Conservation (phyloP, 148 eudicot genomes). For the Silene uniflora region DNA sequence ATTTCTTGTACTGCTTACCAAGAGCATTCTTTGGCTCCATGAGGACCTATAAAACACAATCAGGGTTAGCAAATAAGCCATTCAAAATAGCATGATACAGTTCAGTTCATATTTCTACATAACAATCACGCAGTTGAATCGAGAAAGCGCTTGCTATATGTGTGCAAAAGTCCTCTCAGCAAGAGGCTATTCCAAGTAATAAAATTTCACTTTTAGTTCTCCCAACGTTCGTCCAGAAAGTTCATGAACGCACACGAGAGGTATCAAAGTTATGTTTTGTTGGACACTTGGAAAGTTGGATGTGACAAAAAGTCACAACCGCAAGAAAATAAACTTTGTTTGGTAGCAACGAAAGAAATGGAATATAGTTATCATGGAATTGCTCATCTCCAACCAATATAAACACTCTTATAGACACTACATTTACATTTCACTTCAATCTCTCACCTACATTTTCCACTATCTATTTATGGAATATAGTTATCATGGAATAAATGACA, state of each 20-base stretch:
- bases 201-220: background rate
- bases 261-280: background rate
- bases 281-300: background rate
- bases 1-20: conserved; percentile 83
- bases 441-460: background rate
- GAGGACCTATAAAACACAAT: conserved; percentile 52
- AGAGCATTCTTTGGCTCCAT: conserved; percentile 91
- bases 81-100: background rate
- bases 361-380: too few species aligned
- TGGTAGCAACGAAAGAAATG: background rate
- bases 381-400: background rate
- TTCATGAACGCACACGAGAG: background rate
- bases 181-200: background rate
- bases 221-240: background rate
- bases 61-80: background rate
- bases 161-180: background rate
- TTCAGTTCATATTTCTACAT: background rate
- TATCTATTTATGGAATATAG: background rate
- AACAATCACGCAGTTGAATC: background rate
- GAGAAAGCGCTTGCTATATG: background rate
- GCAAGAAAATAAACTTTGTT: background rate
- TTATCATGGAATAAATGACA: background rate
- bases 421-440: background rate
- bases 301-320: background rate
- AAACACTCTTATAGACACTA: background rate